These are phyloP conservation scores for Aspergillus arachidicola DNA, from an alignment of 2,329 filamentous ascomycete genomes.

Conservation along the genomic window DNA sequence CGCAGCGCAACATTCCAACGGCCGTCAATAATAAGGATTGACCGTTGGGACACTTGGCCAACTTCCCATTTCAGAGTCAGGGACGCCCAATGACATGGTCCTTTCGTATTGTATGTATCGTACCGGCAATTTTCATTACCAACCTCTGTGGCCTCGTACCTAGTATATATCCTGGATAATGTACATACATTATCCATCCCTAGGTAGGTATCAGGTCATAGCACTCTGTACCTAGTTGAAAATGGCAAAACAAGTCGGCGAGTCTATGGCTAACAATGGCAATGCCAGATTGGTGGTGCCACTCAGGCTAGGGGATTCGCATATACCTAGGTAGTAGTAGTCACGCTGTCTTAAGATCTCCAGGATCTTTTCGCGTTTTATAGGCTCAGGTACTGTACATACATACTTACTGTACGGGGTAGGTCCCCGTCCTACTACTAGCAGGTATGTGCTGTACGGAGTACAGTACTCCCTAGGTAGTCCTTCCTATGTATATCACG, in stretches of 20 bases:
- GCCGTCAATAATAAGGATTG: conserved; percentile 9
- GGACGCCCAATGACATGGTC: not conserved
- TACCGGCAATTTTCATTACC: conserved; percentile 8
- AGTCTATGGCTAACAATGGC: not conserved
- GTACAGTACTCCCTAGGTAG: not conserved
- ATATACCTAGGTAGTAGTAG: not conserved
- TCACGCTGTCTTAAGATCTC: not conserved
- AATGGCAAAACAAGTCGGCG: not conserved
- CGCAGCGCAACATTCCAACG: conserved; percentile 4
- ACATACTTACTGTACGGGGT: not conserved
- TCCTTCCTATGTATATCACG: not conserved
- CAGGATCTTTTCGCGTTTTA: not conserved
- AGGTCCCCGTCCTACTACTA: not conserved
- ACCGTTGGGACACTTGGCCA: conserved; percentile 18
- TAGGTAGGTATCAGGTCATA: not conserved
- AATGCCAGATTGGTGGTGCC: not conserved
- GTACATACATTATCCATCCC: not conserved
- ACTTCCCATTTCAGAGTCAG: conserved; percentile 16
- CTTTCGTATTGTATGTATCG: conserved; percentile 8
- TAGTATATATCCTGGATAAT: not conserved
- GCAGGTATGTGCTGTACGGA: not conserved
- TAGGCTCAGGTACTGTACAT: not conserved
- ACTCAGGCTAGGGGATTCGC: not conserved
- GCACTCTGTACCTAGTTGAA: conserved; percentile 6
- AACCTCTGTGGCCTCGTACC: not conserved